Percentiles rank a stretch among this genome's conserved stretches.
Conservation (phyloP, 73 alveolate genomes). For the Paramecium caudatum region DNA sequence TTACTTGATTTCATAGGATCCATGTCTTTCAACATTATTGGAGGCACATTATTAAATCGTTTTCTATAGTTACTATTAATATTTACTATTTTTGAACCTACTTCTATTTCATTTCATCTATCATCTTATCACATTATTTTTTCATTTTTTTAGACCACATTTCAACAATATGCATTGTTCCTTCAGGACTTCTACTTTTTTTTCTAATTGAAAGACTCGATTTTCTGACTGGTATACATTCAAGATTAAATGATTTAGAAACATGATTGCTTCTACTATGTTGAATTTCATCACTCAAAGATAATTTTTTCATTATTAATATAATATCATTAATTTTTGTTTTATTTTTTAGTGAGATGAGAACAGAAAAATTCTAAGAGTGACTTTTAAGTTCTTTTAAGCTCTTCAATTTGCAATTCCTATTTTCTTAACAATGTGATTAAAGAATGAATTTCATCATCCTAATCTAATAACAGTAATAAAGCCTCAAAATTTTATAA, state of each 20-base stretch:
- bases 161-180: conserved; percentile 21
- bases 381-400: neutral
- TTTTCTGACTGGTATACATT: too few relatives aligned
- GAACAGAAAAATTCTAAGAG: conserved; percentile 8
- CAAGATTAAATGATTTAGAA: too few relatives aligned
- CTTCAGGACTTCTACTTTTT: too few relatives aligned
- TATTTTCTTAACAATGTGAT: neutral
- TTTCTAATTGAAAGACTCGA: too few relatives aligned
- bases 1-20: neutral
- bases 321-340: neutral
- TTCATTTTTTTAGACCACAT: conserved; percentile 22
- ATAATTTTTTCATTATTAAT: neutral
- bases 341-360: neutral
- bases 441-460: conserved; percentile 1
- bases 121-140: neutral
- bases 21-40: neutral
- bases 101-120: neutral
- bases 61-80: neutral
- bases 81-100: neutral
- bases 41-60: neutral
- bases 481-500: conserved; percentile 19
- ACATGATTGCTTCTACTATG: too few relatives aligned
- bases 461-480: neutral
- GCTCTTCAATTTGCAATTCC: neutral
- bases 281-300: too few relatives aligned